These are phyloP conservation scores for Aeschynomene evenia DNA, from an alignment of 306 rosid genomes.

Conservation along the genomic window DNA sequence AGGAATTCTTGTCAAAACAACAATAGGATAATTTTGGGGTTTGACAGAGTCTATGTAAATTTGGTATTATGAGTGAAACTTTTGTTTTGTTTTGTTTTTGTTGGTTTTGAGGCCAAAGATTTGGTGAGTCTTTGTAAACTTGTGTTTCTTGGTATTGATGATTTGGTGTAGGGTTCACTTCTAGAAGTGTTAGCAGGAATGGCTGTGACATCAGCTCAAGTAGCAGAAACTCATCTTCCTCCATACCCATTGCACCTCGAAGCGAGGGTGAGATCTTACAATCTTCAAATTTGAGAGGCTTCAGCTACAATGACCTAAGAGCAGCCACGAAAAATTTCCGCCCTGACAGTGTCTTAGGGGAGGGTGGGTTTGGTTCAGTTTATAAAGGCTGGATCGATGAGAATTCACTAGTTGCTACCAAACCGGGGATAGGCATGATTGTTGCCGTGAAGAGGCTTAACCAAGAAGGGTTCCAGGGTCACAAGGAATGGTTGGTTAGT, in stretches of 20 bases:
- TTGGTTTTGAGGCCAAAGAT: conserved; percentile 20
- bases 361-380: conserved; percentile 98
- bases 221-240: conserved; percentile 64
- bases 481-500: conserved; percentile 93
- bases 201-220: conserved; percentile 46
- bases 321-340: conserved; percentile 88
- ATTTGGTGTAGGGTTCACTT: conserved; percentile 57
- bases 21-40: not conserved
- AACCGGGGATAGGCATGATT: conserved; percentile 76
- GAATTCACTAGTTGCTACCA: conserved; percentile 64
- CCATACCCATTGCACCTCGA: conserved; percentile 61
- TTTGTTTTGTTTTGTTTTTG: conserved; percentile 1
- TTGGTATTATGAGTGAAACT: conserved; percentile 1
- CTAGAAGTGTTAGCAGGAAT: conserved; percentile 63
- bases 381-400: conserved; percentile 95
- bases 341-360: conserved; percentile 90
- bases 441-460: conserved; percentile 93
- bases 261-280: conserved; percentile 83
- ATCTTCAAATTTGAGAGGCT: conserved; percentile 65
- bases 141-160: conserved; percentile 17
- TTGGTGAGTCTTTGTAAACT: conserved; percentile 22
- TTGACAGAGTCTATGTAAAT: conserved; percentile 20
- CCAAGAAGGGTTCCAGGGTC: conserved; percentile 90
- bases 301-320: conserved; percentile 64
- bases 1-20: conserved; percentile 15